phyloP scores from a whole-genome alignment of 1,139 yeast genomes.

The Magnusiomyces fungicola region DNA sequence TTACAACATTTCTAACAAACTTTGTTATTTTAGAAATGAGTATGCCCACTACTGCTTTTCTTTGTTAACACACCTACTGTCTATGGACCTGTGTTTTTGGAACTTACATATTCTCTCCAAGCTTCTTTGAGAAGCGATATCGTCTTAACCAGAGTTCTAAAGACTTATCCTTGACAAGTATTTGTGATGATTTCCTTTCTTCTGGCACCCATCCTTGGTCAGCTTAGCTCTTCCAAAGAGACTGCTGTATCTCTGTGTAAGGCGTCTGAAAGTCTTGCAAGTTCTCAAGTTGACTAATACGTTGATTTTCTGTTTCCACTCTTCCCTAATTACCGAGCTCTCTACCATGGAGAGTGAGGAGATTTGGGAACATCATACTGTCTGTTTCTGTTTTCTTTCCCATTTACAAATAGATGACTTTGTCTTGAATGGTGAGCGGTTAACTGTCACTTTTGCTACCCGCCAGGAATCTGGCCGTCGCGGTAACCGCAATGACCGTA shows the following conservation, averaged over 20 bases:
- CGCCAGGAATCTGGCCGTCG: slow-evolving; percentile 22
- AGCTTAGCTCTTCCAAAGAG: too few species aligned
- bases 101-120: too few species aligned
- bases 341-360: slow-evolving; percentile 21
- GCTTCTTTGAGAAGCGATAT: too few species aligned
- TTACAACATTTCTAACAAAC: too few species aligned
- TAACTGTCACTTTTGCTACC: slow-evolving; percentile 29
- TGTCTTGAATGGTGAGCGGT: slow-evolving; percentile 26
- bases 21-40: background rate
- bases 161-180: too few species aligned
- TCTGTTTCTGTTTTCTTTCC: slow-evolving; percentile 7
- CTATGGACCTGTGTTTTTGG: too few species aligned
- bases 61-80: too few species aligned
- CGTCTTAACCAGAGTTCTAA: too few species aligned
- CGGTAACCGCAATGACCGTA: slow-evolving; percentile 14
- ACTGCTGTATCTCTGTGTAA: background rate
- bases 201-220: too few species aligned
- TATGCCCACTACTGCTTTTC: slow-evolving; percentile 1
- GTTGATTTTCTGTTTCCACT: slow-evolving; percentile 20
- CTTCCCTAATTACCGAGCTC: slow-evolving; percentile 21
- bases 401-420: slow-evolving; percentile 21
- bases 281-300: background rate
- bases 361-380: too few species aligned
- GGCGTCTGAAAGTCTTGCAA: background rate
- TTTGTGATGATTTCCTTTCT: too few species aligned